Evolutionary conservation across 78 protist genomes (phyloP).

Genomic region (Dictyostelium capitatum): DNA sequence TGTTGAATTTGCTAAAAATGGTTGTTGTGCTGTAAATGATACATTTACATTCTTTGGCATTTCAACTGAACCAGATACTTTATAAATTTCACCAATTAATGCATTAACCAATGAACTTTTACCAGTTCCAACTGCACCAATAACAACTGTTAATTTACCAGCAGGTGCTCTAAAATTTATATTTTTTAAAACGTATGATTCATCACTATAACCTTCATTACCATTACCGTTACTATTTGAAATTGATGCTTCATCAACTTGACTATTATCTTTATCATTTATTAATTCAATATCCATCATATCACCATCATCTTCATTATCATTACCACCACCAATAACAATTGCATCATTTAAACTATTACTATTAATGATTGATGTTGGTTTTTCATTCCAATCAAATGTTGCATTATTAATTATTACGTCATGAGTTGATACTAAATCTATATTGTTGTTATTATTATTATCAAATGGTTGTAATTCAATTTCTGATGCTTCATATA

Average conservation of each 20-base stretch:
- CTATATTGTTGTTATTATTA: no score
- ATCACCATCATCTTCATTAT: background rate
- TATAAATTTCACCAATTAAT: conserved; percentile 71
- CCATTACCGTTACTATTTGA: background rate
- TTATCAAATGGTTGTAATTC: no score
- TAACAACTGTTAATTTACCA: conserved; percentile 73
- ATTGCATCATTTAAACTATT: background rate
- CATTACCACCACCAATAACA: background rate
- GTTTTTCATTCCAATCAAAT: background rate
- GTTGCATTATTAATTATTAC: background rate
- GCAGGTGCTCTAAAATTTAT: conserved; percentile 50
- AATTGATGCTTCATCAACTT: background rate
- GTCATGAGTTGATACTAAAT: background rate
- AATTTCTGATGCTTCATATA: conserved; percentile 4
- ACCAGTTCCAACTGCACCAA: conserved; percentile 94
- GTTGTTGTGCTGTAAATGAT: conserved; percentile 87
- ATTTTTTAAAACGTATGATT: background rate
- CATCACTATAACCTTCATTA: background rate
- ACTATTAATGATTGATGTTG: no score
- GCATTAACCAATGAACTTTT: conserved; percentile 87
- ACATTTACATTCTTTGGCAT: conserved; percentile 9
- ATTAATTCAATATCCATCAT: background rate
- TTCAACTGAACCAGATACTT: background rate
- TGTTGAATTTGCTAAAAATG: conserved; percentile 94
- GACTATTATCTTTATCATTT: no score